These are phyloP conservation scores for Phyllosticta capitalensis DNA, from an alignment of 2,329 filamentous ascomycete genomes.

Conservation along the genomic window DNA sequence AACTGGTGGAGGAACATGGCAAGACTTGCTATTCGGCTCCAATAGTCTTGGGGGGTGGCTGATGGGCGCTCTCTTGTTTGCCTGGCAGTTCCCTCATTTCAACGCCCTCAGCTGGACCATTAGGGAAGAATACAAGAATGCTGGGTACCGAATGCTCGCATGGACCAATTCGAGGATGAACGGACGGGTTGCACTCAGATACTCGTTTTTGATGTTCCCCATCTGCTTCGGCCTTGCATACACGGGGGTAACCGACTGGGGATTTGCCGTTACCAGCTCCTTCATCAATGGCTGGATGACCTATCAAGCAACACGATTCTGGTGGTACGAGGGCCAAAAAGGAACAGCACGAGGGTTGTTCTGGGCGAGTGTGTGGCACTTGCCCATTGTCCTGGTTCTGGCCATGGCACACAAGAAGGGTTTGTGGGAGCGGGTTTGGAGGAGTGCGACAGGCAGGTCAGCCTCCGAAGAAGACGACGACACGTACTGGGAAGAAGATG, in stretches of 20 bases:
- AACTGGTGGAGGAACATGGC: slow-evolving; percentile 48
- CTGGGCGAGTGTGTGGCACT: slow-evolving; percentile 96
- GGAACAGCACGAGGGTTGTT: slow-evolving; percentile 79
- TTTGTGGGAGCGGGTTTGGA: slow-evolving; percentile 76
- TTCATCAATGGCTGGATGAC: slow-evolving; percentile 81
- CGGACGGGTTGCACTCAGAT: slow-evolving; percentile 75
- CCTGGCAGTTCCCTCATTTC: slow-evolving; percentile 98
- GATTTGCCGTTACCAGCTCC: slow-evolving; percentile 70
- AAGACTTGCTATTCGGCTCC: slow-evolving; percentile 65
- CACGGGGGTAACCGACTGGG: slow-evolving; percentile 72
- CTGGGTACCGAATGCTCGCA: slow-evolving; percentile 62
- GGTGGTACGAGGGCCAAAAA: slow-evolving; percentile 64
- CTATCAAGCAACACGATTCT: slow-evolving; percentile 72
- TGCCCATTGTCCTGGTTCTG: slow-evolving; percentile 80
- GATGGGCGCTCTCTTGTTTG: slow-evolving; percentile 71
- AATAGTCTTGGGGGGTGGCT: slow-evolving; percentile 75
- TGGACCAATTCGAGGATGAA: slow-evolving; percentile 86
- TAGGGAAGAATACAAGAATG: slow-evolving; percentile 72
- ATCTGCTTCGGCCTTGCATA: slow-evolving; percentile 74
- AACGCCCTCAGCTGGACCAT: slow-evolving; percentile 88
- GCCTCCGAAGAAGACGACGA: slow-evolving; percentile 47
- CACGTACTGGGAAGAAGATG: slow-evolving; percentile 42
- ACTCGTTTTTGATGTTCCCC: slow-evolving; percentile 76
- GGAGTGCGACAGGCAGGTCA: slow-evolving; percentile 50
- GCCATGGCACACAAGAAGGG: slow-evolving; percentile 92